Base-by-base conservation (phyloP, 441 rosid genomes). In the Gossypium gossypioides region DNA sequence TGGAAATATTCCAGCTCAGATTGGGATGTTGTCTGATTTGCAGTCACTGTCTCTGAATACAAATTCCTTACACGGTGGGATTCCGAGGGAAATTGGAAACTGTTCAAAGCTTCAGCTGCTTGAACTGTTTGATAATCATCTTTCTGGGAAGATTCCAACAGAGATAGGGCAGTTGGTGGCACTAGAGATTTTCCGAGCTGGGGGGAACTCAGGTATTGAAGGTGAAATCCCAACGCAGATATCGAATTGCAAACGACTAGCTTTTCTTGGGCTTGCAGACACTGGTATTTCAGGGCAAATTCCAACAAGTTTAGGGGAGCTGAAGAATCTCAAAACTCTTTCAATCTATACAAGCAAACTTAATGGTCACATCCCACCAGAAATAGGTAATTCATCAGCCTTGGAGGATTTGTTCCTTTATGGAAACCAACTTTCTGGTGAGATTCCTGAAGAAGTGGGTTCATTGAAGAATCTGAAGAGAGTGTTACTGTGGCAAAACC, bases 191-290 rank as follows among this genome's bases (percentile, higher is more conserved):
- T 81, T 89, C 51, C 89, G 92, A 6, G 85, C 84, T 0, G 95
- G 95, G 3, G 95, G 95, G 37, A 89, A 89, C 68, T 56, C 78
- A 12, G 87, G 84, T 62, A 76, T 89, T 55, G 77, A 44, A 13
- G 89, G 95, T 46, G 85, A 85, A 64, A 85, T 89, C 51, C 95
- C 95, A 40, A 66, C 58, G 79, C 82, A 83, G 84, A 80, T 89
- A 75, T 82, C 89, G 15, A 84, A 80, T 82, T 89, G 95, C 80
- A 79, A 69, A 40, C 42, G 63, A 6, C 78, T 89, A 13, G 29
- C 69, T 8, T 79, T 75, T 74, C 76, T 89, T 61, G 95, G 95
- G n/a, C 90, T 89, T 16, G 89, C 95, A 6, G 95, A 89, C 58
- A 87, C 95, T 0, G 88, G 80, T 51, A 79, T 87, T 78, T 81